Percentiles rank a stretch among this genome's conserved stretches.
Evolutionary conservation across 768 basidiomycete genomes (phyloP).

Genomic region (Kwoniella botswanensis): DNA sequence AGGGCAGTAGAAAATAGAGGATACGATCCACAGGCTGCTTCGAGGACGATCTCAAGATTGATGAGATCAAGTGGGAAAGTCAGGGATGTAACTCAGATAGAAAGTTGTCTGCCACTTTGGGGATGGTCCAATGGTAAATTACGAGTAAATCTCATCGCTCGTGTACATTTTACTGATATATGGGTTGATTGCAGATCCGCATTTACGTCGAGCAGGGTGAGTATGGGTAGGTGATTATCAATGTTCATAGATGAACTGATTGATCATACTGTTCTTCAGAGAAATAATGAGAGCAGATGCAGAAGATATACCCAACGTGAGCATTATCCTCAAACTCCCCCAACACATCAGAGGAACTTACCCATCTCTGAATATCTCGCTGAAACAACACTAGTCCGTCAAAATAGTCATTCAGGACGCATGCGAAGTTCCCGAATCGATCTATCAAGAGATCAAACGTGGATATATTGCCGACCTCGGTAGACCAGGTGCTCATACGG

Average conservation of each 20-base stretch:
- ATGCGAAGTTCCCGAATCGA: conserved; percentile 12
- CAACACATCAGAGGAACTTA: background rate
- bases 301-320: conserved; percentile 21
- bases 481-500: conserved; percentile 21
- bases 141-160: background rate
- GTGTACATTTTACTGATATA: too few species aligned
- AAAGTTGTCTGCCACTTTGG: conserved; percentile 26
- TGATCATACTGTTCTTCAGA: background rate
- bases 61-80: conserved; percentile 13
- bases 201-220: conserved; percentile 18
- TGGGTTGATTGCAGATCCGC: background rate
- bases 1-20: conserved; percentile 23
- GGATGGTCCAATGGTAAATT: conserved; percentile 25
- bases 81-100: conserved; percentile 8
- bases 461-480: conserved; percentile 22
- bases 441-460: conserved; percentile 16
- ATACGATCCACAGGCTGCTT: conserved; percentile 18
- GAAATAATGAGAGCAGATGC: conserved; percentile 21
- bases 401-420: conserved; percentile 20
- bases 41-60: background rate
- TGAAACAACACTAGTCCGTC: conserved; percentile 1
- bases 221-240: background rate
- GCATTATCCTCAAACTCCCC: background rate
- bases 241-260: background rate
- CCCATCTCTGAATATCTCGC: background rate